Evolutionary conservation across 805 yeast genomes (phyloP), one percentile per base, ranked within the genome.

Genomic region (Candida caryicola): DNA sequence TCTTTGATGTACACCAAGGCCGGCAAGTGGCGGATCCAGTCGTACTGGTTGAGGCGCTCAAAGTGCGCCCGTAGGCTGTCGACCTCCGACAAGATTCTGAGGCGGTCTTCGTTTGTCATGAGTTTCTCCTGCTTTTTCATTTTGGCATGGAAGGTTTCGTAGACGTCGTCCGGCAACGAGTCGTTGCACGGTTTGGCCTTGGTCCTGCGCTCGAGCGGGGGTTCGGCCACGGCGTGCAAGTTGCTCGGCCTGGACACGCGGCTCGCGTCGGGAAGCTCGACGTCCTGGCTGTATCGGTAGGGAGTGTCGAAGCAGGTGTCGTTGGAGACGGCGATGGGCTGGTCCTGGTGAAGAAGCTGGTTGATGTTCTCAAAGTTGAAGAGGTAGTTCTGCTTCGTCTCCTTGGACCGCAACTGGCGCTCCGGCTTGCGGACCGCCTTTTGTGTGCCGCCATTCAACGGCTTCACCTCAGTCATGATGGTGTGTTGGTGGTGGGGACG

Each of bases 81-180:
- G 21, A 78, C 76, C 49, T 83, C 91, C 6, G 64, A 55, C 33
- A 73, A 61, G 31, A 79, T 64, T 39, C 73, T 69, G 34, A 69
- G 74, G 17, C 75, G 63, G 46, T 84, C 90, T 2, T 73, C 62
- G 25, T 66, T 66, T 19, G 69, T 61, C 75, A 82, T 79, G 32
- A 76, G 69, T 41, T 72, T 73, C 56, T 85, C 95, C 36, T 80
- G 81, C 39, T 75, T 75, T 45, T 74, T 76, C 79, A 82, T 76
- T 28, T 74, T 68, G 29, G 70, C 69, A 58, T 84, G 90, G 49
- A 71, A 76, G 10, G 62, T 44, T 21, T 56, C 50, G 52, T 64
- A 80, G 10, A 63, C 14, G 0, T 54, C 47, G 52, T 79, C 83
- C 1, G 57, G 49, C 33, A 85, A 59, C 4, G 79, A 77, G 40